These are phyloP conservation scores for Albugo candida DNA, from an alignment of 352 stramenopile genomes.

Conservation along the genomic window DNA sequence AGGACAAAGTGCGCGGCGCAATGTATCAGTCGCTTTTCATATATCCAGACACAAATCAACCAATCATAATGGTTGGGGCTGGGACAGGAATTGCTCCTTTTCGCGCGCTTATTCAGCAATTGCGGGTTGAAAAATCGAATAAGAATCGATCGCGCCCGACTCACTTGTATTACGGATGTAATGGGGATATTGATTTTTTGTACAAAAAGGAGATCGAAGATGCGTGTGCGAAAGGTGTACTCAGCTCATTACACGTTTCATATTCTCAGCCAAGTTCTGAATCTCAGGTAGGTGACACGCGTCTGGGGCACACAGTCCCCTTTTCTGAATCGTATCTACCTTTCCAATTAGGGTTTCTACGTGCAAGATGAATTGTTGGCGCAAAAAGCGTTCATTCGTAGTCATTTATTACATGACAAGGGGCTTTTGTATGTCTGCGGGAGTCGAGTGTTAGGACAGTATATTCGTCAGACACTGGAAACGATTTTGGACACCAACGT, in stretches of 20 bases:
- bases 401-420: conserved; percentile 28
- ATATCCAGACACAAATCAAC: conserved; percentile 35
- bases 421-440: conserved; percentile 63
- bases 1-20: conserved; percentile 26
- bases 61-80: conserved; percentile 56
- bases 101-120: conserved; percentile 54
- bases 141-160: conserved; percentile 9
- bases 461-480: conserved; percentile 10
- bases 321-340: too few relatives aligned
- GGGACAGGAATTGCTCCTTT: conserved; percentile 72
- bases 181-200: conserved; percentile 35
- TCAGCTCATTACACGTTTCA: conserved; percentile 30
- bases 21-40: conserved; percentile 64
- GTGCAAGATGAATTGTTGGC: conserved; percentile 47
- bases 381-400: conserved; percentile 27
- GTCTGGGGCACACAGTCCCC: too few relatives aligned
- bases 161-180: conserved; percentile 63
- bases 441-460: conserved; percentile 55
- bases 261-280: too few relatives aligned
- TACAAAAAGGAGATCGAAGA: conserved; percentile 42
- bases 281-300: too few relatives aligned
- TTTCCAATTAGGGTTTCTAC: conserved; percentile 16
- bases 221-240: conserved; percentile 16
- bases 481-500: conserved; percentile 11
- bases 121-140: conserved; percentile 3